phyloP scores from a whole-genome alignment of 2,329 filamentous ascomycete species.

The Clonostachys sp. region DNA sequence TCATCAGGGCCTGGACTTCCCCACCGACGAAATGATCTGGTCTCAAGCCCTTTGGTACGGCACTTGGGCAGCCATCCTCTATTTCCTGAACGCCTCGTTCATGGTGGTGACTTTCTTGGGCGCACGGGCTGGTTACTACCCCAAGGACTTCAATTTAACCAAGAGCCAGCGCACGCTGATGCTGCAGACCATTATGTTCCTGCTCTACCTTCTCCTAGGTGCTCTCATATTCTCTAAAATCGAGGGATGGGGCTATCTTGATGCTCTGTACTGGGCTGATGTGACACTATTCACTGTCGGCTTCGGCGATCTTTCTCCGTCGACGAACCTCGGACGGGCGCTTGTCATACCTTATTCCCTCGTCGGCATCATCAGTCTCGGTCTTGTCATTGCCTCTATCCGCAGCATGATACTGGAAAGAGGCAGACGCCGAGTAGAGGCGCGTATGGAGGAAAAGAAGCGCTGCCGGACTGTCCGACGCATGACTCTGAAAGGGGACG shows the following conservation, averaged over 20 bases:
- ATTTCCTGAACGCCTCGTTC: conserved; percentile 72
- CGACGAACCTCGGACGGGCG: conserved; percentile 54
- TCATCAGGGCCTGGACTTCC: conserved; percentile 14
- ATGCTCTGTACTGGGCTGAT: conserved; percentile 76
- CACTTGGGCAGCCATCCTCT: conserved; percentile 73
- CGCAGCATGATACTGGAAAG: conserved; percentile 59
- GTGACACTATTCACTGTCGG: conserved; percentile 64
- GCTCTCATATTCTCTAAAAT: conserved; percentile 70
- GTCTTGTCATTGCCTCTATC: conserved; percentile 78
- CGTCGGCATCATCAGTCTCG: conserved; percentile 77
- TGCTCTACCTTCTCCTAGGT: conserved; percentile 76
- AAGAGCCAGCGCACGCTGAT: conserved; percentile 83
- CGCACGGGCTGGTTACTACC: conserved; percentile 65
- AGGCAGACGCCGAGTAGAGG: conserved; percentile 46
- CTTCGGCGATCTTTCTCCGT: conserved; percentile 48
- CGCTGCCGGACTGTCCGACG: conserved; percentile 41
- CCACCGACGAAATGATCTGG: conserved; percentile 32
- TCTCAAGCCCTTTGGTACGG: conserved; percentile 87
- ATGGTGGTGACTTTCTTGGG: conserved; percentile 78
- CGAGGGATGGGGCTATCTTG: conserved; percentile 71
- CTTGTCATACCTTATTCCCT: conserved; percentile 81
- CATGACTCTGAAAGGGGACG: conserved; percentile 38
- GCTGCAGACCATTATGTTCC: conserved; percentile 82
- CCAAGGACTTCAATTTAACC: conserved; percentile 73
- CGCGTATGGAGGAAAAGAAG: conserved; percentile 56